Percentiles rank a stretch among this genome's conserved stretches.
Conservation (phyloP, 768 basidiomycete genomes). For the Harrya chromipes region DNA sequence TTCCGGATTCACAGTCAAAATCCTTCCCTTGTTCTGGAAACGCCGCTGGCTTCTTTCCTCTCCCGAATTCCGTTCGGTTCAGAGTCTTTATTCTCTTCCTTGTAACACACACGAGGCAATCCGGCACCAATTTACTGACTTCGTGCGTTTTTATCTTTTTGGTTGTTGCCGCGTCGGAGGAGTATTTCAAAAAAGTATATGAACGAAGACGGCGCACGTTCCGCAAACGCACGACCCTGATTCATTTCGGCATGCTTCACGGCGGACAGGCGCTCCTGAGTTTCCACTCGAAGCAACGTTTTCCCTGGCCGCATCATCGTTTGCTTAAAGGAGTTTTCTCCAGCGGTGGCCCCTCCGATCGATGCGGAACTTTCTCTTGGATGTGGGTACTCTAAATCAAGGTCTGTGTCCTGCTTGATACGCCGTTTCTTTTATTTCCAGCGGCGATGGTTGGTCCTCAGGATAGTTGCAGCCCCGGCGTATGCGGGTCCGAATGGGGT, state of each 20-base stretch:
- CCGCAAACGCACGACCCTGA: constrained; percentile 20
- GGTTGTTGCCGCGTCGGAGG: constrained; percentile 1
- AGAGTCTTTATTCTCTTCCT: background rate
- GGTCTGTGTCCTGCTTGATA: no score
- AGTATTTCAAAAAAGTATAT: constrained; percentile 5
- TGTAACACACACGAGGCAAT: constrained; percentile 2
- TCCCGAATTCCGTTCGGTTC: constrained; percentile 3
- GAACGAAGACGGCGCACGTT: background rate
- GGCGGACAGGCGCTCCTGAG: constrained; percentile 10
- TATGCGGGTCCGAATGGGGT: background rate
- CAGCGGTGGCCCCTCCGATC: constrained; percentile 3
- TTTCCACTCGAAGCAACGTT: constrained; percentile 14
- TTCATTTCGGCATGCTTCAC: constrained; percentile 28
- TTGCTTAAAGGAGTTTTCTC: background rate
- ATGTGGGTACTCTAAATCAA: no score
- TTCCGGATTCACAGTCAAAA: constrained; percentile 29
- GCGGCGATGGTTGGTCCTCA: constrained; percentile 2
- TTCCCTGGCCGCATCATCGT: constrained; percentile 9
- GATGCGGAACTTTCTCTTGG: background rate
- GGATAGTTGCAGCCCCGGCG: constrained; percentile 3
- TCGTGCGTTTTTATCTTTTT: background rate
- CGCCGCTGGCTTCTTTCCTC: constrained; percentile 19
- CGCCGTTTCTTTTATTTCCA: constrained; percentile 1
- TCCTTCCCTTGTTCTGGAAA: constrained; percentile 19
- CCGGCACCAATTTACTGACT: background rate